Percentiles rank a stretch among this genome's conserved stretches.
These are phyloP conservation scores for Ceratobasidium sp. DNA, from an alignment of 1,284 basidiomycete species.

Conservation along the genomic window DNA sequence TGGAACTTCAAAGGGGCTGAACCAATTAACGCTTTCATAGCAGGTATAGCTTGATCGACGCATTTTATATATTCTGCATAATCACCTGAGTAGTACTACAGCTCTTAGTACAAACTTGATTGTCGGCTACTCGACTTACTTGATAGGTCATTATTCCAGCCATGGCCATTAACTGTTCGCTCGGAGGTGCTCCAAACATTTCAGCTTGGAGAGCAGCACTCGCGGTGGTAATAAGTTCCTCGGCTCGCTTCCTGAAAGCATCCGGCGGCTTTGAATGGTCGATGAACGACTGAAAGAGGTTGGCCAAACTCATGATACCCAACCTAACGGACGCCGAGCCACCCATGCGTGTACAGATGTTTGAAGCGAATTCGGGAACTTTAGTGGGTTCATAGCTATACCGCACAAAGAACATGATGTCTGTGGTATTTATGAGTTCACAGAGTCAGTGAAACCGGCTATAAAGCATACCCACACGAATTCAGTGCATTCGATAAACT, in stretches of 20 bases:
- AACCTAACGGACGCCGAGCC: not conserved
- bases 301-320: constrained; percentile 2
- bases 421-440: not conserved
- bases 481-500: not conserved
- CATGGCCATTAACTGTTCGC: not conserved
- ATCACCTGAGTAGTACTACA: not conserved
- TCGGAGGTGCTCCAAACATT: not conserved
- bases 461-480: not conserved
- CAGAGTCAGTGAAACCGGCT: not conserved
- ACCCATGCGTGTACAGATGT: not conserved
- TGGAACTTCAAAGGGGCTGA: not conserved
- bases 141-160: not conserved
- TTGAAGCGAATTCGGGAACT: not conserved
- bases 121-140: not conserved
- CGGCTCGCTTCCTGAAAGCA: not conserved
- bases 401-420: not conserved
- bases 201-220: not conserved
- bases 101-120: not conserved
- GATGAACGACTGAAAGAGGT: not conserved
- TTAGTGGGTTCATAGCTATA: constrained; percentile 12
- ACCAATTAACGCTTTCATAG: not conserved
- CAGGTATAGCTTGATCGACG: not conserved
- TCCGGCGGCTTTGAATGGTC: not conserved
- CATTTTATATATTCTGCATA: not conserved
- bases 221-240: constrained; percentile 1